A percentile compares a stretch with the other conserved stretches of the same genome.
phyloP scores from a whole-genome alignment of 2,329 filamentous ascomycete species.

The Tolypocladium capitatum region DNA sequence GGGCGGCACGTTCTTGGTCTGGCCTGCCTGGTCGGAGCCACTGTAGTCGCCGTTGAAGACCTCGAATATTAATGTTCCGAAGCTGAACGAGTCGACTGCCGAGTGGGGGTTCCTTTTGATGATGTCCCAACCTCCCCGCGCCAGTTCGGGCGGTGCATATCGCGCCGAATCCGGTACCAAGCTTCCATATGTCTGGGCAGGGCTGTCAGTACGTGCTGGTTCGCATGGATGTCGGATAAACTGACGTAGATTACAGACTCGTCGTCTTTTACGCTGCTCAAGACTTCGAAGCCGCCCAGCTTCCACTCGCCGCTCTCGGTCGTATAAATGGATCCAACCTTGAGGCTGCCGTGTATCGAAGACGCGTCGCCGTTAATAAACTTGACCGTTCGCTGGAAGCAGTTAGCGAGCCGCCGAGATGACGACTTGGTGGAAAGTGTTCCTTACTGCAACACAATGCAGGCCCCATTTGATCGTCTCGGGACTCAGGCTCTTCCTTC shows the following conservation, averaged over 20 bases:
- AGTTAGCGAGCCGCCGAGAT: conserved; percentile 8
- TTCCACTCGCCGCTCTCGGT: conserved; percentile 98
- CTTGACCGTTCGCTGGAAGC: conserved; percentile 64
- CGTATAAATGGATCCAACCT: conserved; percentile 78
- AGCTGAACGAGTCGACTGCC: conserved; percentile 78
- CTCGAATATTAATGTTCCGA: conserved; percentile 75
- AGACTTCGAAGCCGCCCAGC: conserved; percentile 78
- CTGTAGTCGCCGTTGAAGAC: conserved; percentile 79
- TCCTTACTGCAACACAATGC: conserved; percentile 62
- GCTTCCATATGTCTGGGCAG: conserved; percentile 62
- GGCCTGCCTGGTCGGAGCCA: conserved; percentile 65
- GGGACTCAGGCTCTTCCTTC: conserved; percentile 71
- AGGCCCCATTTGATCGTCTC: conserved; percentile 97
- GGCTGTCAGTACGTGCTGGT: background rate
- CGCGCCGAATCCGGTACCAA: conserved; percentile 71
- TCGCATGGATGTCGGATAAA: background rate
- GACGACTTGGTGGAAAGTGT: background rate
- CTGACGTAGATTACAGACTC: conserved; percentile 77
- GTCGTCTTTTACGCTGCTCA: conserved; percentile 93
- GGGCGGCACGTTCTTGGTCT: conserved; percentile 74
- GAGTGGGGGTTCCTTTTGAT: conserved; percentile 72
- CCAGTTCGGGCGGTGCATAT: conserved; percentile 79
- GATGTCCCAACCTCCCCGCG: conserved; percentile 77
- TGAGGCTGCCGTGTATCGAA: conserved; percentile 79
- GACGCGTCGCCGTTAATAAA: conserved; percentile 92